Evolutionary conservation across 2,329 filamentous ascomycete species (phyloP).

Genomic region (Diaporthe citri): DNA sequence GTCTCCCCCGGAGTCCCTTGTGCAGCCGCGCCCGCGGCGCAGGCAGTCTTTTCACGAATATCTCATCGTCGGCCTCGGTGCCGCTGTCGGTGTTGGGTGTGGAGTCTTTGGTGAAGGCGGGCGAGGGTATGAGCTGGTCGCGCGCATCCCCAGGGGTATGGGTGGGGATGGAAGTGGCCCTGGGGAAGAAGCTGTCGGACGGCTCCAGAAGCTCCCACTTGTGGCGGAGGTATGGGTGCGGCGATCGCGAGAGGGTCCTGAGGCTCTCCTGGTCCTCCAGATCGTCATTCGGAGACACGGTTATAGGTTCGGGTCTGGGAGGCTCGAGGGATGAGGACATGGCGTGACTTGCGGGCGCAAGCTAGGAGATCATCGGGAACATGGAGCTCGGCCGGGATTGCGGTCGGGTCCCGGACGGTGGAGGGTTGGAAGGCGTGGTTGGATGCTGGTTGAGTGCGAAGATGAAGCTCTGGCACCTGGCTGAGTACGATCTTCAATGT

Average conservation of each 20-base stretch:
- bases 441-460: neutral
- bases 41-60: conserved; percentile 86
- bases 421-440: neutral
- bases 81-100: conserved; percentile 86
- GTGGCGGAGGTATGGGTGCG: conserved; percentile 76
- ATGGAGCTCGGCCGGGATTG: conserved; percentile 20
- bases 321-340: conserved; percentile 62
- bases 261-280: conserved; percentile 54
- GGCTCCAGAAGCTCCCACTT: conserved; percentile 67
- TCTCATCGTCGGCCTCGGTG: conserved; percentile 95
- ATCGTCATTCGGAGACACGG: conserved; percentile 42
- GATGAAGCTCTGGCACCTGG: conserved; percentile 28
- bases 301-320: conserved; percentile 48
- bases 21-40: conserved; percentile 79
- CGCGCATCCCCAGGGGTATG: conserved; percentile 43
- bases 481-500: conserved; percentile 10
- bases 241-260: conserved; percentile 70
- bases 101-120: conserved; percentile 62
- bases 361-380: conserved; percentile 34
- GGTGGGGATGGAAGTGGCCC: conserved; percentile 41
- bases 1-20: conserved; percentile 80
- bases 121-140: conserved; percentile 43
- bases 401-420: conserved; percentile 12
- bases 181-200: conserved; percentile 43
- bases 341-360: conserved; percentile 49